A percentile compares a stretch with the other conserved stretches of the same genome.
Conservation (phyloP, 768 basidiomycete genomes). For the Phaffia australis region DNA sequence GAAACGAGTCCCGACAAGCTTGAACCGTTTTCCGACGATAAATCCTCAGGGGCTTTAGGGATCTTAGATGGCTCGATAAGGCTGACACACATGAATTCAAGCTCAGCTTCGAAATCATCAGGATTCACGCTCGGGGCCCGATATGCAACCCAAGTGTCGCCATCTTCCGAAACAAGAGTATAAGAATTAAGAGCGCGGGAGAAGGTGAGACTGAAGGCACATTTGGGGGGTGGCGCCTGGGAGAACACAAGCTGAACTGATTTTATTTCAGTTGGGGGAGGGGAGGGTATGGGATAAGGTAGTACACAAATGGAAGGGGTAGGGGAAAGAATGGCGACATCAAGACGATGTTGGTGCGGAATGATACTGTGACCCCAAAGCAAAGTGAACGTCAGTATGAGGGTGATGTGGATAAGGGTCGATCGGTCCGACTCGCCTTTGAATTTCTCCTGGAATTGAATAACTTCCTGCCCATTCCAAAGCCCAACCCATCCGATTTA, state of each 20-base stretch:
- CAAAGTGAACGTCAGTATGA: slow-evolving; percentile 26
- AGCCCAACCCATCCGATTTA: slow-evolving; percentile 16
- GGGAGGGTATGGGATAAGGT: slow-evolving; percentile 32
- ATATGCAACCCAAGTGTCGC: slow-evolving; percentile 8
- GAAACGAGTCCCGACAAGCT: slow-evolving; percentile 18
- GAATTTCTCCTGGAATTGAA: slow-evolving; percentile 43
- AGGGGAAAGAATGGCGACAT: slow-evolving; percentile 29
- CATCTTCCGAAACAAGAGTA: neutral
- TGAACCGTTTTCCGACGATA: slow-evolving; percentile 5
- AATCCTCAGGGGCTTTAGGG: neutral
- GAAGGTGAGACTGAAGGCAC: slow-evolving; percentile 4
- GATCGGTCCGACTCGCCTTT: slow-evolving; percentile 29
- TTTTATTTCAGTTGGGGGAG: slow-evolving; percentile 24
- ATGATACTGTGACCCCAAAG: slow-evolving; percentile 12
- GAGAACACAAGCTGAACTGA: neutral
- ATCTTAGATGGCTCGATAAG: neutral
- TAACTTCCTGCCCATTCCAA: slow-evolving; percentile 42
- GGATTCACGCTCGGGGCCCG: neutral
- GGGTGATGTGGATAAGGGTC: slow-evolving; percentile 9
- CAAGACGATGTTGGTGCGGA: slow-evolving; percentile 28
- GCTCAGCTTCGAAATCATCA: neutral
- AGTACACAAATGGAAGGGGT: slow-evolving; percentile 29
- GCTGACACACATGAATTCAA: neutral
- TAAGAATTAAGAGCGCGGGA: slow-evolving; percentile 10
- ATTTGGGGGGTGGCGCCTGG: neutral